Base-by-base conservation (phyloP, 192 early-diverging fungal genomes). In the Diversispora eburnea region DNA sequence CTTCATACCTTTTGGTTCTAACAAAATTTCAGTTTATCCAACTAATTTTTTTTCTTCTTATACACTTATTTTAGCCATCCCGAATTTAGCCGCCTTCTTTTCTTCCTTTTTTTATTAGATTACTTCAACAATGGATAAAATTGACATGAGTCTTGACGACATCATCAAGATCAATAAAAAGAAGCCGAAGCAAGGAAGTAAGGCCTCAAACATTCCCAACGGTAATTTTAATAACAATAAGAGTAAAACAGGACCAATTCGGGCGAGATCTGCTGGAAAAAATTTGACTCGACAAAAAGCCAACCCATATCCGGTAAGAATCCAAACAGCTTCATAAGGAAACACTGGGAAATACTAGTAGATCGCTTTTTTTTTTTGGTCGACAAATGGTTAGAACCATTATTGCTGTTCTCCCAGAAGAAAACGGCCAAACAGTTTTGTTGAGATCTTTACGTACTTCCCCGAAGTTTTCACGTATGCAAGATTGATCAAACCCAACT, bases 91-190 rank as follows among this genome's bases (percentile, higher is more conserved):
- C 25, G 25, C 2, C 25, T 33, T 33, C 2, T 33, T 54, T 0
- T 17, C 51, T 54, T 4, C 51, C 51, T 54, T 54, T 13, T 13
- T 54, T 54, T 54, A 54, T 54, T 4, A 54, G n/a, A 17, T 54
- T 54, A 54, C n/a, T 49, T 54, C 60, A 22, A 65, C 48, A 45
- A 78, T 81, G 77, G 80, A 81, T 73, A 48, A 52, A 42, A 52
- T 81, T 48, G 80, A 81, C 57, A 71, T 73, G 42, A 77, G 78
- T 39, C 73, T 81, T 45, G 80, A 81, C 52, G 80, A 81, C 73
- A 77, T 81, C 51, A 78, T 81, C 67, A 81, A 81, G 75, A 41
- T 73, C 20, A 60, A 59, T 25, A 79, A 79, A 59, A 72, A 80
- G 25, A 75, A 75, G 10, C 22, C 5, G 48, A 70, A 70, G n/a